These are phyloP conservation scores for Scheffersomyces ergatensis DNA, from an alignment of 805 yeast genomes.

Conservation along the genomic window DNA sequence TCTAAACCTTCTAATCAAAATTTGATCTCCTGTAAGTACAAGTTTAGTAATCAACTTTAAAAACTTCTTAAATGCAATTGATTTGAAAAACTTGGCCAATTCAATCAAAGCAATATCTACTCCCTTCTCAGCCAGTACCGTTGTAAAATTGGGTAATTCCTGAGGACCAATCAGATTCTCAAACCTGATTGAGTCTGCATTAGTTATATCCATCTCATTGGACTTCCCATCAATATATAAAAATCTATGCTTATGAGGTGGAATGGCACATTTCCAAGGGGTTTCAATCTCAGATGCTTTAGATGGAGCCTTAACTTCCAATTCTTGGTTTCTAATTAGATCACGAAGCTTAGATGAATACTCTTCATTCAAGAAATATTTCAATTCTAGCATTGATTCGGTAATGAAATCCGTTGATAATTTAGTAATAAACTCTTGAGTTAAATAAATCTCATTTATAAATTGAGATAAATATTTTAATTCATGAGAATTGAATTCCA, in stretches of 20 bases:
- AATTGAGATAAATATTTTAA: conserved; percentile 47
- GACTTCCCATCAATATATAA: conserved; percentile 73
- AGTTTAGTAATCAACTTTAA: conserved; percentile 60
- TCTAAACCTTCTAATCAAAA: conserved; percentile 80
- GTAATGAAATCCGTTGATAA: conserved; percentile 56
- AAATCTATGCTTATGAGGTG: conserved; percentile 90
- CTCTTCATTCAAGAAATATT: conserved; percentile 57
- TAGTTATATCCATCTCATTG: conserved; percentile 28
- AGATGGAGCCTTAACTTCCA: conserved; percentile 60
- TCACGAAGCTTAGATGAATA: conserved; percentile 47
- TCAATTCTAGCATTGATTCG: conserved; percentile 68
- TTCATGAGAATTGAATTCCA: conserved; percentile 31
- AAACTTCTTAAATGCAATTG: conserved; percentile 69
- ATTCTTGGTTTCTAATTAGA: conserved; percentile 54
- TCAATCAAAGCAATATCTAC: conserved; percentile 46
- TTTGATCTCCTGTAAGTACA: conserved; percentile 60
- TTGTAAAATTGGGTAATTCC: conserved; percentile 55
- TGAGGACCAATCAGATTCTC: conserved; percentile 40
- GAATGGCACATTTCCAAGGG: conserved; percentile 91
- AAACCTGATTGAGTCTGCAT: conserved; percentile 25
- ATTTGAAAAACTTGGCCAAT: conserved; percentile 57
- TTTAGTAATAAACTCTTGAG: conserved; percentile 22
- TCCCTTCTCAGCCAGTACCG: conserved; percentile 6
- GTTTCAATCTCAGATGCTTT: conserved; percentile 49
- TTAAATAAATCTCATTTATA: conserved; percentile 52